These are phyloP conservation scores for Exophiala phaeomuriformis DNA, from an alignment of 2,329 filamentous ascomycete species.

Conservation along the genomic window DNA sequence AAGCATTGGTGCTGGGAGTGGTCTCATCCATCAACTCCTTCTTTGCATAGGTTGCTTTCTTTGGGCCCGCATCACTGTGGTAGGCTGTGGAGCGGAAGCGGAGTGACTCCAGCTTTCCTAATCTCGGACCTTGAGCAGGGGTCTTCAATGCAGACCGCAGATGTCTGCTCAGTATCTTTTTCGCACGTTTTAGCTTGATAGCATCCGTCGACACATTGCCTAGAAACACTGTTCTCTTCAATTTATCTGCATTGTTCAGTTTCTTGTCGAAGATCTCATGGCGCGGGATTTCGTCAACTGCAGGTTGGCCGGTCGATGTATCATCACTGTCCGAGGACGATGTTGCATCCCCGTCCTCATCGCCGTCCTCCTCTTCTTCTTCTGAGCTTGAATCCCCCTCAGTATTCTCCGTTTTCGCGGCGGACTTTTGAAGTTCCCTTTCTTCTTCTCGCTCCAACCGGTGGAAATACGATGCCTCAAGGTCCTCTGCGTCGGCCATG, in stretches of 20 bases:
- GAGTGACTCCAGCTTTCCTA: conserved; percentile 77
- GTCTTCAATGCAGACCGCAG: conserved; percentile 65
- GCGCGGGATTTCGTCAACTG: conserved; percentile 28
- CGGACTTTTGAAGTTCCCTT: conserved; percentile 28
- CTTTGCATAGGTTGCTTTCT: conserved; percentile 89
- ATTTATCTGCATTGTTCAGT: conserved; percentile 56
- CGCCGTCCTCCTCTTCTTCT: conserved; percentile 32
- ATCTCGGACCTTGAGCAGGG: conserved; percentile 42
- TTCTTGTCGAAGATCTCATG: conserved; percentile 36
- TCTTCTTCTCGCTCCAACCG: conserved; percentile 26
- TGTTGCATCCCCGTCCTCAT: conserved; percentile 31
- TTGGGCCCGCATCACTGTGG: conserved; percentile 66
- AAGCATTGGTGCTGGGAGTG: conserved; percentile 88
- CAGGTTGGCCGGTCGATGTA: conserved; percentile 23
- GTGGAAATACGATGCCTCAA: conserved; percentile 24
- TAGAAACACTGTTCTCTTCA: conserved; percentile 82
- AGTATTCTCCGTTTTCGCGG: conserved; percentile 33
- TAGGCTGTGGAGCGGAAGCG: conserved; percentile 93
- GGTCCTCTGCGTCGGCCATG: conserved; percentile 22
- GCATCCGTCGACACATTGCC: conserved; percentile 80
- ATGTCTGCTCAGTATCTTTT: conserved; percentile 69
- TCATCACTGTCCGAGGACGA: conserved; percentile 26
- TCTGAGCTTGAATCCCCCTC: conserved; percentile 33
- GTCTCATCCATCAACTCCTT: conserved; percentile 86
- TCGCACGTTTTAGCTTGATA: conserved; percentile 72